Evolutionary conservation across 805 yeast genomes (phyloP).

Genomic region (Pichia scutulata): DNA sequence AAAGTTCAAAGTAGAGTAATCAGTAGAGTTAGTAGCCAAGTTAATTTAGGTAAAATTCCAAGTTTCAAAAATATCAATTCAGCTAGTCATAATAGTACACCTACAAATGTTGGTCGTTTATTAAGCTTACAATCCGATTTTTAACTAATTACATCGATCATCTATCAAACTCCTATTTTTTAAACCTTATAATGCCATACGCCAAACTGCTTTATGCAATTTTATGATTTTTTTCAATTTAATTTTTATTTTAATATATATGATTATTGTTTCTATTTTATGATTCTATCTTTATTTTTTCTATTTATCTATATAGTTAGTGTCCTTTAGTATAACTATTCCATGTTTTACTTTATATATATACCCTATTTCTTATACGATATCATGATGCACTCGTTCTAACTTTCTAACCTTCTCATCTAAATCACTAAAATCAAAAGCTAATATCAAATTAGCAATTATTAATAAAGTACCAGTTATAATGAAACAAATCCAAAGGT

Average conservation of each 20-base stretch:
- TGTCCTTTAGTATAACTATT: background rate
- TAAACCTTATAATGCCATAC: background rate
- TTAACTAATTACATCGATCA: slow-evolving; percentile 1
- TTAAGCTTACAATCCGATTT: slow-evolving; percentile 19
- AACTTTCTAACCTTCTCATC: slow-evolving; percentile 26
- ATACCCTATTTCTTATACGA: slow-evolving; percentile 8
- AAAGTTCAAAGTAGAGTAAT: slow-evolving; percentile 21
- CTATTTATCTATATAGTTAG: background rate
- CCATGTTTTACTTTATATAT: background rate
- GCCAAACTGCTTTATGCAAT: background rate
- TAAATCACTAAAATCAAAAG: slow-evolving; percentile 33
- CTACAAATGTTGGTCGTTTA: slow-evolving; percentile 20
- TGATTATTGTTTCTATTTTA: no score
- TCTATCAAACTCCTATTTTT: background rate
- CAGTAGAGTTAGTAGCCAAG: slow-evolving; percentile 19
- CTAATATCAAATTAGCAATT: slow-evolving; percentile 39
- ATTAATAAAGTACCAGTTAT: slow-evolving; percentile 46
- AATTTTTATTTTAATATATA: no score
- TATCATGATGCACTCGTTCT: slow-evolving; percentile 16
- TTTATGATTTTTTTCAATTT: background rate
- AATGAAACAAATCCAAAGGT: slow-evolving; percentile 42
- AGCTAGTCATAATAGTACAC: background rate
- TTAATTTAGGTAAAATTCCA: slow-evolving; percentile 9
- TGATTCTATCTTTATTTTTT: background rate
- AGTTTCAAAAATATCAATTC: slow-evolving; percentile 8